These are phyloP conservation scores for Naganishia sp. DNA, from an alignment of 1,284 basidiomycete species.

Conservation along the genomic window DNA sequence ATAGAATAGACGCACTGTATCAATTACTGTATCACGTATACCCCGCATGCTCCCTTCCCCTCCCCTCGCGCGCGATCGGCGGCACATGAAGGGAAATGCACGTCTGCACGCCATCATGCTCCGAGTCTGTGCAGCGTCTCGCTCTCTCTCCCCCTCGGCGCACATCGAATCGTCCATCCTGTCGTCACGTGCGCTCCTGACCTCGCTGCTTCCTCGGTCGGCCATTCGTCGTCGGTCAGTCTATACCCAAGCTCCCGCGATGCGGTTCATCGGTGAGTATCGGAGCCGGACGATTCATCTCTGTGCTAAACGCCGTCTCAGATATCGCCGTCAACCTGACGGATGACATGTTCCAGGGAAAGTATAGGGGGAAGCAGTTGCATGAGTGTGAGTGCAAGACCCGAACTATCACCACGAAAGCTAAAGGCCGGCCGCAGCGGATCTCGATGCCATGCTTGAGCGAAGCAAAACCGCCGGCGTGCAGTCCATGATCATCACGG, in stretches of 20 bases:
- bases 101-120: too few relatives aligned
- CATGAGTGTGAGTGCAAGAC: constrained; percentile 43
- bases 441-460: constrained; percentile 64
- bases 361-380: constrained; percentile 55
- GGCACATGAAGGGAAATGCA: too few relatives aligned
- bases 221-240: not conserved
- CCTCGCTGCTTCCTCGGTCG: not conserved
- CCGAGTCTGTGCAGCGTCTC: too few relatives aligned
- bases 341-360: constrained; percentile 56
- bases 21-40: not conserved
- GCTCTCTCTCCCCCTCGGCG: not conserved
- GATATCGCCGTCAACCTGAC: constrained; percentile 60
- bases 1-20: not conserved
- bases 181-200: not conserved
- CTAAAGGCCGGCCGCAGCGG: constrained; percentile 58
- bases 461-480: constrained; percentile 69
- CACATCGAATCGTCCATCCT: not conserved
- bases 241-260: not conserved
- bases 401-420: not conserved
- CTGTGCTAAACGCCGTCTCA: constrained; percentile 27
- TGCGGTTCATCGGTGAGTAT: constrained; percentile 20
- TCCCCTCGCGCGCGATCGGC: not conserved
- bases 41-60: too few relatives aligned
- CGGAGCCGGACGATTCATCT: not conserved
- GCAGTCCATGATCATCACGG: constrained; percentile 76